Percentiles rank a stretch among this genome's conserved stretches.
Conservation (phyloP, 805 yeast species). For the Saturnispora sekii region DNA sequence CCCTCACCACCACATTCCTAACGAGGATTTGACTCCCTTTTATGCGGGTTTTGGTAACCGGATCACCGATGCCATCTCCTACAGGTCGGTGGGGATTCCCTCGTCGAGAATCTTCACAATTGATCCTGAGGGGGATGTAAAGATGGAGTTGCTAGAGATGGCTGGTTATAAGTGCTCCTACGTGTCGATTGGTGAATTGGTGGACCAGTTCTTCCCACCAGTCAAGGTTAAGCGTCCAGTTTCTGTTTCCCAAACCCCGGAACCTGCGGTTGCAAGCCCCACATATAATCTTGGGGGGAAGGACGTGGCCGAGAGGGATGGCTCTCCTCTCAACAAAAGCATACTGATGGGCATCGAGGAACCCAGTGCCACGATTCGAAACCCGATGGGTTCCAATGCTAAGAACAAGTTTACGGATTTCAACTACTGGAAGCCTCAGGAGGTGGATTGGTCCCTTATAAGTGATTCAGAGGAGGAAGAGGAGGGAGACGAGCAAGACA, state of each 20-base stretch:
- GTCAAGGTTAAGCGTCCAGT: neutral
- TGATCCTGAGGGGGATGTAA: slow-evolving; percentile 94
- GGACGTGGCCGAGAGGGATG: too few relatives aligned
- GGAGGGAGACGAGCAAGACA: slow-evolving; percentile 17
- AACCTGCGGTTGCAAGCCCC: neutral
- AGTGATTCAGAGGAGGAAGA: slow-evolving; percentile 42
- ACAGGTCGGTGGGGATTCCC: slow-evolving; percentile 88
- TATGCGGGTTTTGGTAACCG: slow-evolving; percentile 97
- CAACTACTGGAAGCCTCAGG: slow-evolving; percentile 85
- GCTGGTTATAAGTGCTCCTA: slow-evolving; percentile 89
- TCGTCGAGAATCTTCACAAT: slow-evolving; percentile 91
- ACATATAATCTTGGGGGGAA: too few relatives aligned
- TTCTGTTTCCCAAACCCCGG: neutral
- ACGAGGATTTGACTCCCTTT: slow-evolving; percentile 56
- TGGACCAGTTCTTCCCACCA: slow-evolving; percentile 89
- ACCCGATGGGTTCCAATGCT: slow-evolving; percentile 19
- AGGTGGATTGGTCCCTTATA: slow-evolving; percentile 40
- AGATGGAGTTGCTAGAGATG: slow-evolving; percentile 88
- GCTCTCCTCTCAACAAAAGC: neutral
- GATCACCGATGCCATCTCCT: slow-evolving; percentile 92
- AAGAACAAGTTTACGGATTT: slow-evolving; percentile 74
- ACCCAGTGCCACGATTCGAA: neutral
- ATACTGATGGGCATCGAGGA: neutral
- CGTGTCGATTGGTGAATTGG: slow-evolving; percentile 82
- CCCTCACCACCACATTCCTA: slow-evolving; percentile 7